phyloP scores from a whole-genome alignment of 306 rosid genomes.

The Albizia julibrissin region DNA sequence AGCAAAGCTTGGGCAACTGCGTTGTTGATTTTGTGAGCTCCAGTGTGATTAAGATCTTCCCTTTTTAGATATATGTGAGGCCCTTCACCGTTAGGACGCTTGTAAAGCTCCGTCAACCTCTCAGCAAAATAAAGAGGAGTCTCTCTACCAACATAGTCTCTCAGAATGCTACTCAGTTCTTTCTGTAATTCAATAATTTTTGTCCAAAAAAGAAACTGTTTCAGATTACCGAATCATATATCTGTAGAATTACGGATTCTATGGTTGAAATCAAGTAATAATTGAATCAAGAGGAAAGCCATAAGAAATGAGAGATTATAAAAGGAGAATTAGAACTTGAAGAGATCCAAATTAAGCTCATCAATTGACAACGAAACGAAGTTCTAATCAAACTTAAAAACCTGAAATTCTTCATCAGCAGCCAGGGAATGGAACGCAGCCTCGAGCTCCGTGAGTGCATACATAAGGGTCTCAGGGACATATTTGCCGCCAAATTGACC shows the following conservation, averaged over 20 bases:
- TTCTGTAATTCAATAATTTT: conserved; percentile 49
- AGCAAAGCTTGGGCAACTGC: conserved; percentile 91
- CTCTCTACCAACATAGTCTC: conserved; percentile 93
- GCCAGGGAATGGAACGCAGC: conserved; percentile 67
- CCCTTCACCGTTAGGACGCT: conserved; percentile 71
- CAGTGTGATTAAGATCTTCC: conserved; percentile 95
- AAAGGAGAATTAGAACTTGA: not conserved
- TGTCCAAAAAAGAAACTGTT: not conserved
- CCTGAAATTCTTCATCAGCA: conserved; percentile 66
- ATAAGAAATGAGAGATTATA: not conserved
- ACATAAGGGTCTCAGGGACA: conserved; percentile 88
- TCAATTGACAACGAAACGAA: not conserved
- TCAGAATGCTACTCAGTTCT: conserved; percentile 67
- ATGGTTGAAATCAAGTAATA: not conserved
- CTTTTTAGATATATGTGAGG: conserved; percentile 81
- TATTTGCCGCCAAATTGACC: conserved; percentile 87
- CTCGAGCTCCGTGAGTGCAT: conserved; percentile 79
- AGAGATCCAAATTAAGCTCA: not conserved
- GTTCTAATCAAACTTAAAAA: conserved; percentile 11
- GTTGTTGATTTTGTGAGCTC: conserved; percentile 93
- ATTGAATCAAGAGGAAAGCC: not conserved
- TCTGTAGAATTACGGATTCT: not conserved
- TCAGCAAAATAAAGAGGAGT: conserved; percentile 94
- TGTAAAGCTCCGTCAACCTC: conserved; percentile 78
- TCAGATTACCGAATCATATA: not conserved